Evolutionary conservation across 805 yeast genomes (phyloP), one percentile per base, ranked within the genome.

Genomic region (Candida andamanensis): DNA sequence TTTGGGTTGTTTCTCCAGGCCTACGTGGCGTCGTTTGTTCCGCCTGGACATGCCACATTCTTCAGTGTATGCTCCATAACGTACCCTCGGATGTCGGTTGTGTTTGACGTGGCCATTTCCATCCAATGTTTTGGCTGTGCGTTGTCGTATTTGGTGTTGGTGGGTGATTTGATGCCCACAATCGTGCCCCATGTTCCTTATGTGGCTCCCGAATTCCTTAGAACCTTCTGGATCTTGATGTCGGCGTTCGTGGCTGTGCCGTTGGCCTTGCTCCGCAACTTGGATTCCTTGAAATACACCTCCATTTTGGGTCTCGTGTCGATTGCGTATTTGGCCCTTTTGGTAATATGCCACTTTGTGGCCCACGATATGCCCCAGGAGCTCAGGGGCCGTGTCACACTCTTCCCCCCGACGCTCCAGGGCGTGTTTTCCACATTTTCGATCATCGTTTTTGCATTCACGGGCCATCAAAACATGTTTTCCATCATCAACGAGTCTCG

Each of bases 401-500:
- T 52, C 32, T 45, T 50, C 28, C 70, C 70, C 2, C 44, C 52
- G 54, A 83, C 31, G 49, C 72, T 36, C 35, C 67, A 43, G 39
- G 76, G 39, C n/a, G 67, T 89, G 13, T 69, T 82, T 15, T 52
- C 61, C 17, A 77, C 92, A 8, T 76, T 89, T 52, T 94, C 97
- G n/a, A 83, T 89, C 41, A 79, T 87, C 45, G 90, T 90, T 10
- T 89, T 90, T 65, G 95, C 96, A 0, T 90, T 78, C 58, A 90
- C 97, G 0, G 92, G 97, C 48, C 97, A 90, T 51, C 97, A 90
- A 56, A 90, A 90, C 59, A 85, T 85, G 86, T 86, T 85, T 48
- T 77, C 95, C 1, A 74, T 89, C 34, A 74, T 87, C 33, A 90
- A 89, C 48, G 97, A 90, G 59, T 70, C 89, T 17, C 58, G 55